Evolutionary conservation across 106 monocot genomes (phyloP).

Genomic region (Alisma plantagoaquatica): DNA sequence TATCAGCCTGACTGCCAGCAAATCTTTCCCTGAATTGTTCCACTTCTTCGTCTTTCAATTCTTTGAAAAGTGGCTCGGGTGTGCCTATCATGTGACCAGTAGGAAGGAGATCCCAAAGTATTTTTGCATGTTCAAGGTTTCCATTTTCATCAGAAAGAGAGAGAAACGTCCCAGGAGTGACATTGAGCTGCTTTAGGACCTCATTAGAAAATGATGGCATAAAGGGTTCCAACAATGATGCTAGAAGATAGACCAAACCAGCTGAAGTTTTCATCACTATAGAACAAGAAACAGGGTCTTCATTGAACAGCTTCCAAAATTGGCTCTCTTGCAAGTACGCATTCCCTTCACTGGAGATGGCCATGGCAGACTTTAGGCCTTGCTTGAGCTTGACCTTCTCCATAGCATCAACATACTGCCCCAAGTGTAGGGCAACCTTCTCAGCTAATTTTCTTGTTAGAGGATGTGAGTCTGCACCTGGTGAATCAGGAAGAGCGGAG

Average conservation of each 20-base stretch:
- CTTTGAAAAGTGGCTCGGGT: slow-evolving; percentile 66
- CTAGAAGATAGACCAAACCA: slow-evolving; percentile 87
- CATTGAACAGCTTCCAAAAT: slow-evolving; percentile 89
- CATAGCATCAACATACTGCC: too few relatives aligned
- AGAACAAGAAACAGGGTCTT: slow-evolving; percentile 62
- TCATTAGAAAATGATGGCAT: slow-evolving; percentile 88
- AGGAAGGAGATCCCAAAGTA: too few relatives aligned
- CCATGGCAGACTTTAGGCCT: too few relatives aligned
- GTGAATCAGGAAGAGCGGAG: too few relatives aligned
- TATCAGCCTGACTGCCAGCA: slow-evolving; percentile 89
- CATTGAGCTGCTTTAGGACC: slow-evolving; percentile 79
- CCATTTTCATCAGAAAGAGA: too few relatives aligned
- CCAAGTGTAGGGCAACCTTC: too few relatives aligned
- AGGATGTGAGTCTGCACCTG: too few relatives aligned
- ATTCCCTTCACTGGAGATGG: too few relatives aligned
- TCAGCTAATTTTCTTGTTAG: too few relatives aligned
- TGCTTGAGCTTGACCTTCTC: too few relatives aligned
- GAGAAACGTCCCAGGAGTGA: slow-evolving; percentile 31
- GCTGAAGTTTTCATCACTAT: slow-evolving; percentile 84
- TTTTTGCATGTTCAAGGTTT: too few relatives aligned
- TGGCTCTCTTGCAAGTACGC: slow-evolving; percentile 77
- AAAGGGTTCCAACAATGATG: slow-evolving; percentile 80
- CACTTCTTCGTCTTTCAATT: slow-evolving; percentile 87
- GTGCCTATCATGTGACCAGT: too few relatives aligned
- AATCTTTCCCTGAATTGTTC: slow-evolving; percentile 59